Base-by-base conservation (phyloP, 805 yeast genomes). In the Candida qinlingensis region DNA sequence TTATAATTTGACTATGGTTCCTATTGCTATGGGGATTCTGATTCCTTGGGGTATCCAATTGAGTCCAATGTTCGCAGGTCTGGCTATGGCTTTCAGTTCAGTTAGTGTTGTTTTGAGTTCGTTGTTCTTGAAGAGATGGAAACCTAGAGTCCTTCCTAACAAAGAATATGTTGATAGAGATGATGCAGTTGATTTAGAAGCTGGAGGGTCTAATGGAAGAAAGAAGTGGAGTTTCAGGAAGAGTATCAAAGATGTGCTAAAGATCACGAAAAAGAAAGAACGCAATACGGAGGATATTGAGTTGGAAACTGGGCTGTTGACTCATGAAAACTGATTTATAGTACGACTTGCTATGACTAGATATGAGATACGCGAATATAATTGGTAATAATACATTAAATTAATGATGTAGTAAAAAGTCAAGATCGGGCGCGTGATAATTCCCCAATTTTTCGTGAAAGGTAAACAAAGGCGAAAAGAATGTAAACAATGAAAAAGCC, bases 1-100 rank as follows among this genome's bases (percentile, higher is more conserved):
- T 39, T 92, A 92, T 68, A 92, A 92, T 59, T 39, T 86, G 13
- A 69, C 87, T 30, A 92, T 94, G 84, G 74, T 92, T 35, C 99
- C 98, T 3, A 76, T 92, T 56, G 97, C 98, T 0, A 92, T 95
- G 83, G 97, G 97, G 1, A 77, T 85, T n/a, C 72, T 92, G 47
- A 76, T 82, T 43, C 96, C 96, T 2, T 81, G 84, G 68, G 83
- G 86, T 36, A 73, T 88, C 44, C 77, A 85, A 46, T 68, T 91
- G 56, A 87, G 88, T 45, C 99, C 98, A 3, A 82, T 88, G 63
- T 79, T 88, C 61, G 98, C 98, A 1, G 89, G 94, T 39, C 78
- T 83, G 11, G 86, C 97, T 1, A 94, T 94, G 98, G 96, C 96
- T 0, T 74, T 89, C 58, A 87, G 96, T 54, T 87, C 96, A 1